phyloP scores from a whole-genome alignment of 208 protist species.

The Trypanosoma platydactyli region DNA sequence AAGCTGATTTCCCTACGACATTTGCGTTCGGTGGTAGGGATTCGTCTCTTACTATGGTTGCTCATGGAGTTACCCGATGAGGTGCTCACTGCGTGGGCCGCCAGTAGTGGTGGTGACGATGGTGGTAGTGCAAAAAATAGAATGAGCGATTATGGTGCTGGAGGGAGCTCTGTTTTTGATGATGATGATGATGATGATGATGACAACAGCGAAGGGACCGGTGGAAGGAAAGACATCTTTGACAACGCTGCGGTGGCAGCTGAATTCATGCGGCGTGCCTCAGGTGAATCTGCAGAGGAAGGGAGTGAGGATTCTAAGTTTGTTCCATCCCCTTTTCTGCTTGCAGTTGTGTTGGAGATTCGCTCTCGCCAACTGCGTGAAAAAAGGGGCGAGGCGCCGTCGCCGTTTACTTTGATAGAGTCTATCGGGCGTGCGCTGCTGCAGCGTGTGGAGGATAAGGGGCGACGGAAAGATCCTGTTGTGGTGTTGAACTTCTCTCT shows the following conservation, averaged over 20 bases:
- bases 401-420: slow-evolving; percentile 45
- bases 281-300: neutral
- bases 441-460: slow-evolving; percentile 56
- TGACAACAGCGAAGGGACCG: slow-evolving; percentile 28
- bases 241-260: neutral
- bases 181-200: slow-evolving; percentile 28
- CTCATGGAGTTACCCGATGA: slow-evolving; percentile 45
- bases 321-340: slow-evolving; percentile 51
- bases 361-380: slow-evolving; percentile 53
- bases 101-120: slow-evolving; percentile 26
- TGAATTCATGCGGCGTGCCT: slow-evolving; percentile 7
- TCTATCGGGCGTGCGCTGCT: slow-evolving; percentile 36
- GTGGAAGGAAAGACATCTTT: slow-evolving; percentile 1
- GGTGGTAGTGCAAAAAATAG: slow-evolving; percentile 24
- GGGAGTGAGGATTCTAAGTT: slow-evolving; percentile 17
- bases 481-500: slow-evolving; percentile 48
- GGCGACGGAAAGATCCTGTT: slow-evolving; percentile 47
- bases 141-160: slow-evolving; percentile 23
- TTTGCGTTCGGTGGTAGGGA: slow-evolving; percentile 32
- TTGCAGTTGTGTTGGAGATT: slow-evolving; percentile 58
- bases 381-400: slow-evolving; percentile 34
- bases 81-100: slow-evolving; percentile 47
- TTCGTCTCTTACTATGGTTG: slow-evolving; percentile 69
- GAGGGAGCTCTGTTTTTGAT: neutral
- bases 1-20: slow-evolving; percentile 33